These are phyloP conservation scores for Pyrenochaeta sp. DNA, from an alignment of 2,329 filamentous ascomycete species.

Conservation along the genomic window DNA sequence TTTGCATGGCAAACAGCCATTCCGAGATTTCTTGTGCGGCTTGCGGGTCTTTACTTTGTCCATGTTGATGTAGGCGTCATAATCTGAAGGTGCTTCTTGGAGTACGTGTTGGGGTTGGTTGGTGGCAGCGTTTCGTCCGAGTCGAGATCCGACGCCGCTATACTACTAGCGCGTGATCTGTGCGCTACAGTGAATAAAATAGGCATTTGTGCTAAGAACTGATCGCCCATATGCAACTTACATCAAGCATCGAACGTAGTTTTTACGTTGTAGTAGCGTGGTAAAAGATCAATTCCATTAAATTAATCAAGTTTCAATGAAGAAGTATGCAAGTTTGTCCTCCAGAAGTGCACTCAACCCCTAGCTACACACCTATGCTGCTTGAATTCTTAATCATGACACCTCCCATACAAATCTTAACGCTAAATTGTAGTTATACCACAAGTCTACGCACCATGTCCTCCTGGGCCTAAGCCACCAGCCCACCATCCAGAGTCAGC, in stretches of 20 bases:
- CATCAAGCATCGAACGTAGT: no score
- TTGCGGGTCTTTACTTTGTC: conserved; percentile 36
- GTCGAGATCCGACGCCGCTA: conserved; percentile 7
- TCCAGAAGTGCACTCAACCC: no score
- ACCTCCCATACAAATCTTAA: no score
- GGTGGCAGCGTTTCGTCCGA: conserved; percentile 10
- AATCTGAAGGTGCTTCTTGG: conserved; percentile 4
- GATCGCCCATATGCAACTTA: no score
- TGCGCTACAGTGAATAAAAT: conserved; percentile 3
- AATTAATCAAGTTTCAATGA: no score
- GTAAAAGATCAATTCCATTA: no score
- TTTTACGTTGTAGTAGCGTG: no score
- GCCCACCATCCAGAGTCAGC: conserved; percentile 47
- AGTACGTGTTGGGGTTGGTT: conserved; percentile 9
- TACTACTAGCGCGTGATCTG: conserved; percentile 7
- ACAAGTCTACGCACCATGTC: conserved; percentile 1
- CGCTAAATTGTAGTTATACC: no score
- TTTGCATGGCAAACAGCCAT: conserved; percentile 40
- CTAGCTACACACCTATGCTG: no score
- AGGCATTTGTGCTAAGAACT: no score
- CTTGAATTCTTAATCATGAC: no score
- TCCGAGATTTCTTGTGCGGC: conserved; percentile 39
- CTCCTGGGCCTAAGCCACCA: conserved; percentile 31
- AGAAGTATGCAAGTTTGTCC: no score
- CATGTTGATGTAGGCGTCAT: conserved; percentile 20